Conservation (phyloP, 164 flowering plant genomes). For the Nymphaea colorata region DNA sequence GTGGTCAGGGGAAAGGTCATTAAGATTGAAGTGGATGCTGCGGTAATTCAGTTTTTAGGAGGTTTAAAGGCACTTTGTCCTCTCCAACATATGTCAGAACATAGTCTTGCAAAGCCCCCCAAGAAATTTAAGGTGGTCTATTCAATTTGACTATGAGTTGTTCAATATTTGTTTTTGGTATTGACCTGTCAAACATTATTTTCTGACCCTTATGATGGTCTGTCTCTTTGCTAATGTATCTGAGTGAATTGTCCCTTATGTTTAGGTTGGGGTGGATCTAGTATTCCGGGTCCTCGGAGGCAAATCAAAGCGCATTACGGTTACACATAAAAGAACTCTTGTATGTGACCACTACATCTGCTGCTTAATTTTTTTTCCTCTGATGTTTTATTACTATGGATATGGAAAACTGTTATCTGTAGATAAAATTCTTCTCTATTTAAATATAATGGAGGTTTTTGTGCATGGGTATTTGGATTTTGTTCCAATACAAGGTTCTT, state of each 20-base stretch:
- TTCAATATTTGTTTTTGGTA: neutral
- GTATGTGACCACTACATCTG: slow-evolving; percentile 23
- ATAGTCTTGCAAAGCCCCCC: slow-evolving; percentile 68
- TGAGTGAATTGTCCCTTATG: slow-evolving; percentile 1
- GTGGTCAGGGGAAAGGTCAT: slow-evolving; percentile 70
- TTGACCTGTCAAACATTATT: neutral
- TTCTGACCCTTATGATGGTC: neutral
- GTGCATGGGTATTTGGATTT: no score
- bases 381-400: neutral
- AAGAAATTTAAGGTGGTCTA: slow-evolving; percentile 71
- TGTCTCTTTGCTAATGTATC: neutral
- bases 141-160: neutral
- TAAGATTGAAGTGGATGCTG: slow-evolving; percentile 65
- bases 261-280: slow-evolving; percentile 81
- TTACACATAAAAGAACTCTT: slow-evolving; percentile 92
- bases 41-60: slow-evolving; percentile 72
- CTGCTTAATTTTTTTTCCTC: neutral
- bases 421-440: no score
- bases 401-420: no score
- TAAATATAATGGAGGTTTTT: no score
- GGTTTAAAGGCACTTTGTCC: slow-evolving; percentile 98
- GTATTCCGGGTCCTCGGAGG: slow-evolving; percentile 87
- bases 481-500: no score
- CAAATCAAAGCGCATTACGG: slow-evolving; percentile 92
- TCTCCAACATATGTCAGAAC: slow-evolving; percentile 90